These are phyloP conservation scores for Coprinellus aureogranulatus DNA, from an alignment of 768 basidiomycete species.

Conservation along the genomic window DNA sequence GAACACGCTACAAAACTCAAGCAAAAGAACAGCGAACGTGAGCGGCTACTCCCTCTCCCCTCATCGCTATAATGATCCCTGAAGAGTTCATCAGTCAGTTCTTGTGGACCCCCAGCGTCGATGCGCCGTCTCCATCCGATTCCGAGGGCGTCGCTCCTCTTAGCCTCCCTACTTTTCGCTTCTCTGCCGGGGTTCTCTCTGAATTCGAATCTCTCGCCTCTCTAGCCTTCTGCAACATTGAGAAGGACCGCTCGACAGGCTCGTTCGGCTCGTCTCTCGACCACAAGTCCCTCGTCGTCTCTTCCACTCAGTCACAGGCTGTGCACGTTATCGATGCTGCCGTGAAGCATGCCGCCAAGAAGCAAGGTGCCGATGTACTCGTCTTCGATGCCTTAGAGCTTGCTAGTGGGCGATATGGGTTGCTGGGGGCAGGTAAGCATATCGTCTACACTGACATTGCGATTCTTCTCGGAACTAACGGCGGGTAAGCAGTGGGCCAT, in stretches of 20 bases:
- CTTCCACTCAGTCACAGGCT: constrained; percentile 4
- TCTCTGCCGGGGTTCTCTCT: not conserved
- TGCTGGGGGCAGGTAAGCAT: constrained; percentile 13
- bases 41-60: too few relatives aligned
- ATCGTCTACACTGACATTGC: too few relatives aligned
- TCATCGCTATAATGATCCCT: not conserved
- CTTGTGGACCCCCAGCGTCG: not conserved
- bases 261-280: not conserved
- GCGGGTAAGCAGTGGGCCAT: too few relatives aligned
- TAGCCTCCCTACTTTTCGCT: not conserved
- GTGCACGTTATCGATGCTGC: constrained; percentile 10
- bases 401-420: constrained; percentile 10
- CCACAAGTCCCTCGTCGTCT: not conserved
- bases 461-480: not conserved
- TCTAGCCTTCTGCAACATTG: not conserved
- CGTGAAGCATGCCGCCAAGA: constrained; percentile 4
- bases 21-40: too few relatives aligned
- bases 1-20: too few relatives aligned
- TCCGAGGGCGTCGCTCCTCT: not conserved
- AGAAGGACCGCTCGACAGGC: not conserved
- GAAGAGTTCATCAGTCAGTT: not conserved
- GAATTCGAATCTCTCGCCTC: not conserved
- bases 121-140: not conserved
- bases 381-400: constrained; percentile 16
- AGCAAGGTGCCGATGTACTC: constrained; percentile 10